Evolutionary conservation across 495 filamentous ascomycete genomes (phyloP).

Genomic region (Tuber aestivum): DNA sequence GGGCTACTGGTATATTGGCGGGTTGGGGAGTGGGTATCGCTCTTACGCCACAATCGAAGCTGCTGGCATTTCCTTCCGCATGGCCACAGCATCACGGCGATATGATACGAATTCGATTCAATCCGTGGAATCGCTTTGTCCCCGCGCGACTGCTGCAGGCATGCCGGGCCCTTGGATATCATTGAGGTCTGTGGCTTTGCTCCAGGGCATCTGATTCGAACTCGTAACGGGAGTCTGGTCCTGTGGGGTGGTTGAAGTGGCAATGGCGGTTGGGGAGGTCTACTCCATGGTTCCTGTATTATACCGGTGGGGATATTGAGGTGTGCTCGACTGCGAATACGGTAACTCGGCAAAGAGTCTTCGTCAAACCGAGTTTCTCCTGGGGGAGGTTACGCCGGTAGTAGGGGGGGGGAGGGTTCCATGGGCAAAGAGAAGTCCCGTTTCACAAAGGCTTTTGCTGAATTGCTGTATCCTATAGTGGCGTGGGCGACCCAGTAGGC

Average conservation of each 20-base stretch:
- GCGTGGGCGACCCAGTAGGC: too few relatives aligned
- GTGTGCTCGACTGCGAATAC: neutral
- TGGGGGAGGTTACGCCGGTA: too few relatives aligned
- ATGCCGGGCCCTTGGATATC: neutral
- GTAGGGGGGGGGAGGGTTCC: too few relatives aligned
- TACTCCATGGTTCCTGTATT: neutral
- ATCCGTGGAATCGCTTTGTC: neutral
- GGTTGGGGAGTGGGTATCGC: neutral
- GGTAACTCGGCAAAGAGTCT: too few relatives aligned
- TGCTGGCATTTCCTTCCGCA: neutral
- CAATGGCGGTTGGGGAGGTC: neutral
- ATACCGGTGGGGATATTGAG: neutral
- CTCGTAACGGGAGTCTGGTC: neutral
- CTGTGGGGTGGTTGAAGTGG: neutral
- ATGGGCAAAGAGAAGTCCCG: too few relatives aligned
- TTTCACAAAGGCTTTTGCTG: too few relatives aligned
- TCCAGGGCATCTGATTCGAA: neutral
- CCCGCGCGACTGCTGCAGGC: neutral
- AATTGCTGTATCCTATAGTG: too few relatives aligned
- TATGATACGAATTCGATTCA: neutral
- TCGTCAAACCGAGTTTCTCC: too few relatives aligned
- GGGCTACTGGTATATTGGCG: neutral
- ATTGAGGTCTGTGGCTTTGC: neutral
- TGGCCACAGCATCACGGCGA: neutral
- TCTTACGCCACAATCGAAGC: neutral